Evolutionary conservation across 352 stramenopile species (phyloP), one percentile per base, ranked within the genome.

Genomic region (Globisporangium viniferum): DNA sequence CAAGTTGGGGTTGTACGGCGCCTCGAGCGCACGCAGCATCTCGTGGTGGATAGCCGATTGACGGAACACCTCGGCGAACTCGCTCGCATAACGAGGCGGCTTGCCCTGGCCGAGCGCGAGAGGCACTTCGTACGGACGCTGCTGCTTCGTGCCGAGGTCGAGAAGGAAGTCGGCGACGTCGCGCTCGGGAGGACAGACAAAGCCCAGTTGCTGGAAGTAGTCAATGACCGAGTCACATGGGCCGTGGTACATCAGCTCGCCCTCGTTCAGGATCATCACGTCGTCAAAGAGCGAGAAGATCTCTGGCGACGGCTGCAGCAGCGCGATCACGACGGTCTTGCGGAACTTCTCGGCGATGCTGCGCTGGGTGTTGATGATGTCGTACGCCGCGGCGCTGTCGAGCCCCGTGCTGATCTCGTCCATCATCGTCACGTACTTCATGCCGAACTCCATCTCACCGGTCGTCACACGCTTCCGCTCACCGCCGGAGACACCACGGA

Each of bases 201-300:
- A 60, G 27, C 90, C 89, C 14, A 97, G 62, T 27, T 57, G 65
- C 46, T 82, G 72, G 66, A 98, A 98, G 74, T 98, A 97, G 22
- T 70, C 57, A 24, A 92, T 62, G 4, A 78, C 84, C 67, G 80
- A 57, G 70, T 91, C 68, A 73, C 75, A 73, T 64, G 88, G 66
- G 87, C 77, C 67, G 93, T 77, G 75, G 68, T 97, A 99, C 64
- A 98, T 90, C 14, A 98, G 69, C 24, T 82, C 67, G 27, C 95
- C 94, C 31, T 97, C 79, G 72, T 93, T 93, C 51, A 99, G 58
- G n/a, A 99, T 71, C 51, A 98, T 84, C 3, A 98, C 68, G 62
- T 98, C 84, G 73, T 99, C 95, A 71, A 99, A 98, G 20, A 98
- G 76, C 5, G 80, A 79, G 44, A 97, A 95, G 4, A 97, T 92